These are phyloP conservation scores for Cyberlindnera suaveolens DNA, from an alignment of 805 yeast genomes.

Conservation along the genomic window DNA sequence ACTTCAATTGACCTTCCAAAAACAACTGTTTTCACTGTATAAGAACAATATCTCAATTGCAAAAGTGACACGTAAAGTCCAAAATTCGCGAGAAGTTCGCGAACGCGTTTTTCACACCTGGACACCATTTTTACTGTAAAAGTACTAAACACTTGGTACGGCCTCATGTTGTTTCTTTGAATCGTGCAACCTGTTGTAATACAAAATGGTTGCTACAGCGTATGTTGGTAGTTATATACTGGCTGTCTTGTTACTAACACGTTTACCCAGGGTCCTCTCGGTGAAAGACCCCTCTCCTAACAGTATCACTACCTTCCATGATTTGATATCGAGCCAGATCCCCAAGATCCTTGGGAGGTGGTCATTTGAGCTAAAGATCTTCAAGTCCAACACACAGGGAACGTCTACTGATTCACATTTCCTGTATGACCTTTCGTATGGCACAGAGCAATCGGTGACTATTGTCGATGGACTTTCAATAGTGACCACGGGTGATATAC, in stretches of 20 bases:
- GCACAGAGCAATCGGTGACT: slow-evolving; percentile 15
- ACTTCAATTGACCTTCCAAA: too few species aligned
- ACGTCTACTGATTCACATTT: slow-evolving; percentile 4
- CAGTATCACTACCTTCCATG: slow-evolving; percentile 64
- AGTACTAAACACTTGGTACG: too few species aligned
- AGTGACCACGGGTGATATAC: slow-evolving; percentile 21
- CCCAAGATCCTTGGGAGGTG: slow-evolving; percentile 60
- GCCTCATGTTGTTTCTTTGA: too few species aligned
- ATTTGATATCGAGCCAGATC: slow-evolving; percentile 58
- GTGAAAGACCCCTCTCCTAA: slow-evolving; percentile 46
- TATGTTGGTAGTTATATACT: not conserved
- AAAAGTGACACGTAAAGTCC: too few species aligned
- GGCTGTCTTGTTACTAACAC: not conserved
- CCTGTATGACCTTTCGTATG: slow-evolving; percentile 11
- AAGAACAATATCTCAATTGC: too few species aligned
- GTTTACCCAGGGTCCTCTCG: slow-evolving; percentile 28
- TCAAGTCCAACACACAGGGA: slow-evolving; percentile 49
- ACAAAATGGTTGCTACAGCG: slow-evolving; percentile 4
- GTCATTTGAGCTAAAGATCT: slow-evolving; percentile 64
- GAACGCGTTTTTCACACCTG: too few species aligned
- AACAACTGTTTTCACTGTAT: too few species aligned
- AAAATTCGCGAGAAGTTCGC: too few species aligned
- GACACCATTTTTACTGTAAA: too few species aligned
- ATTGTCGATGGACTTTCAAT: slow-evolving; percentile 23
- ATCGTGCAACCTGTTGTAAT: not conserved